Base-by-base conservation (phyloP, 2,329 filamentous ascomycete genomes). In the Sordariomycetes sp. region DNA sequence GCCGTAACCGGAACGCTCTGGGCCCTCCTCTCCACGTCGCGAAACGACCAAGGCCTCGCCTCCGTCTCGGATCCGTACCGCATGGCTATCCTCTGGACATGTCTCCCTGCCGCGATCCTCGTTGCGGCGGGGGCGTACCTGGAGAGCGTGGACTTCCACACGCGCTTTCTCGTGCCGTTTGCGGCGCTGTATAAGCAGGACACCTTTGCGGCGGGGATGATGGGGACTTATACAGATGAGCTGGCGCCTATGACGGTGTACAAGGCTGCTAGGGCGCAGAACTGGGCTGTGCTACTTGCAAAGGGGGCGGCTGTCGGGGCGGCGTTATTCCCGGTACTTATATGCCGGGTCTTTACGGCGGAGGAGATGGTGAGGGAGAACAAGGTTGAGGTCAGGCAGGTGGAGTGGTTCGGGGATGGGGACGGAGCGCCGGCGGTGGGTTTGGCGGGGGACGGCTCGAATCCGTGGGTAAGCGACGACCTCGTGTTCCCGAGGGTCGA, bases 251-350 rank as follows among this genome's bases (percentile, higher is more conserved):
- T 53, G n/a, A 66, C 65, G 0, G 55, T 56, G 15, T 61, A 58
- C 39, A 67, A 66, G 58, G 59, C 65, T 7, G 61, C 63, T 52
- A 62, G 54, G 25, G 58, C 62, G 17, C 62, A 62, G 25, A 63
- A 65, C 42, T 66, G 65, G 65, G 59, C 60, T 3, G 65, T 67
- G n/a, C 62, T 67, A 42, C 57, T 64, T 24, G 62, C 62, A n/a
- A 66, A 64, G 50, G 59, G 54, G 22, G 62, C 61, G 25, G 59
- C 63, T 3, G 61, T 67, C 34, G 58, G 65, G n/a, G 65, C 63
- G n/a, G 65, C 64, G 64, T 22, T 65, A 52, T 61, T 64, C 61
- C 65, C 65, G 34, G 64, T 67, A 34, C 66, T 66, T 52, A 63
- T 64, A 3, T 64, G 65, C 1, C 65, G 65, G 20, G 54, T 67